Evolutionary conservation across 768 basidiomycete species (phyloP), one percentile per base, ranked within the genome.

Genomic region (Rhodosporidiobolus sp.): DNA sequence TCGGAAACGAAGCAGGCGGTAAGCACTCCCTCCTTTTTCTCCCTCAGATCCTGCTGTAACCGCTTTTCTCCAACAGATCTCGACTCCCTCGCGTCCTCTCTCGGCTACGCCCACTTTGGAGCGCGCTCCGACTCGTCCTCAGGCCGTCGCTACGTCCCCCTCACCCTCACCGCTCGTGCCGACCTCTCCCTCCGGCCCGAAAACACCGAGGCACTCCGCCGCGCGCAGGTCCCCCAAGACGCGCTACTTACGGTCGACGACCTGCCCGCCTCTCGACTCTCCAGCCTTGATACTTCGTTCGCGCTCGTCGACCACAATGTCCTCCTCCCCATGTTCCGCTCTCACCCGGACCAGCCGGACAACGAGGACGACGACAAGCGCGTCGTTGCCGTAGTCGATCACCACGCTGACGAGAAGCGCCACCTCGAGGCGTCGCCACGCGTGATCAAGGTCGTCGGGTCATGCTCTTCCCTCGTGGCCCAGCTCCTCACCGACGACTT

Each of bases 1-100:
- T 94, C 88, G 78, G 95, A 0, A 99, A 99, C 80, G 95, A 98
- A 81, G 92, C 95, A 22, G 94, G 94, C 78, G 95, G 95, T 94
- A 28, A 70, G 81, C 77, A 28, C 46, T 14, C 50, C 32, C 28
- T 30, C 30, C 30, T 58, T 20, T 43, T 16, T 28, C 28, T 63
- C 28, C 57, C 35, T 53, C 62, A 34, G 28, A 63, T 30, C 48
- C n/a, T 63, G 35, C 61, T 38, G 9, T 54, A 24, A 45, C 11
- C 28, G 1, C 32, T 30, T 16, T 35, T 35, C 19, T n/a, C 24
- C 1, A 14, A 28, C 67, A 97, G 95, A 99, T 81, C 87, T 98
- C 46, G 96, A 99, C 82, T 88, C 88, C 9, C 80, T 95, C 28
- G 94, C 92, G 0, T 90, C 90, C 69, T 87, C 94, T 5, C 86